Conservation (phyloP, 164 flowering plant species). For the Dillenia turbinata region DNA sequence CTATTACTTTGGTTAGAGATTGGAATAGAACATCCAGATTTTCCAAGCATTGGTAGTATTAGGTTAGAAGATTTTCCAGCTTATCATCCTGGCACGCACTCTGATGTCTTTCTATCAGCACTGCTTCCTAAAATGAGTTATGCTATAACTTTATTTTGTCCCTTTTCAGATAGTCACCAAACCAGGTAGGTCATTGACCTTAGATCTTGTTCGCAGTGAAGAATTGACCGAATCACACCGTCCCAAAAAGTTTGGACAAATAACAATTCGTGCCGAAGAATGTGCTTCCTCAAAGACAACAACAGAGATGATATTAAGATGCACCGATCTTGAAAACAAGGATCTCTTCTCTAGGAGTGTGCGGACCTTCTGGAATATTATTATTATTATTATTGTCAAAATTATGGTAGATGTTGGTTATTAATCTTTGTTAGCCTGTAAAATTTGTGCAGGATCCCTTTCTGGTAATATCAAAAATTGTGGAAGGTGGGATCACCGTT, state of each 20-base stretch:
- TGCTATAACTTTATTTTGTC: neutral
- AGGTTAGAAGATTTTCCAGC: no score
- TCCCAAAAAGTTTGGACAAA: constrained; percentile 40
- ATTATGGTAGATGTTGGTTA: constrained; percentile 4
- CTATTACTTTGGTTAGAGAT: no score
- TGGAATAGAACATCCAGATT: no score
- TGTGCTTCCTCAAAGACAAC: constrained; percentile 52
- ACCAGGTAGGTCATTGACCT: constrained; percentile 43
- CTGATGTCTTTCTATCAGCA: no score
- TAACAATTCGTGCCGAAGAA: constrained; percentile 73
- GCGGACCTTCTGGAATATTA: constrained; percentile 20
- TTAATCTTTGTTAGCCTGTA: constrained; percentile 2
- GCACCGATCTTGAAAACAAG: constrained; percentile 69
- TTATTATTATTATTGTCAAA: neutral
- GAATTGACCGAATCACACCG: constrained; percentile 23
- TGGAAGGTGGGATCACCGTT: constrained; percentile 38
- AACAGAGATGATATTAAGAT: constrained; percentile 58
- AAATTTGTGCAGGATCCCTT: constrained; percentile 53
- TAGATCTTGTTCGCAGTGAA: constrained; percentile 46
- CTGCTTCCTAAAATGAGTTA: no score
- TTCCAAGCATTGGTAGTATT: no score
- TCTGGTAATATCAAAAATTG: constrained; percentile 50
- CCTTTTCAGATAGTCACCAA: constrained; percentile 69
- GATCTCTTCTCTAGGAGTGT: constrained; percentile 84
- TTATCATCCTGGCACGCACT: no score